A percentile compares a stretch with the other conserved stretches of the same genome.
These are phyloP conservation scores for Ogataea pignaliae DNA, from an alignment of 805 yeast species.

Conservation along the genomic window DNA sequence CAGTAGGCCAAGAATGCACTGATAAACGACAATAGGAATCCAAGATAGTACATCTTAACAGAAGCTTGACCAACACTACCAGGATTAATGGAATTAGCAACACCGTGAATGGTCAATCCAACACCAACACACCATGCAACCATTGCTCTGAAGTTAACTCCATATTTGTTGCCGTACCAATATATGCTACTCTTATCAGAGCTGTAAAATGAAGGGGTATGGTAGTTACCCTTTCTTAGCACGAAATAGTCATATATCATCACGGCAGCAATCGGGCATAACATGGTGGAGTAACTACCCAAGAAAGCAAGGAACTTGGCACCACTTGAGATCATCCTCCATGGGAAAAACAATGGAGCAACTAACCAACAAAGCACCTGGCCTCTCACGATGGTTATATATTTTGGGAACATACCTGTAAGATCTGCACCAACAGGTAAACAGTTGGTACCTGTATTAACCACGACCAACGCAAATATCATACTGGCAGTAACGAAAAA, in stretches of 20 bases:
- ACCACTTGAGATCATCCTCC: slow-evolving; percentile 10
- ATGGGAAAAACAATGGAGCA: slow-evolving; percentile 10
- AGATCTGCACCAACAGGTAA: slow-evolving; percentile 21
- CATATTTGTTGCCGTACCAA: slow-evolving; percentile 6
- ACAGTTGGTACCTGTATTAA: slow-evolving; percentile 22
- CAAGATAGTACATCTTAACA: slow-evolving; percentile 11
- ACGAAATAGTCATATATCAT: slow-evolving; percentile 13
- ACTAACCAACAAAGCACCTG: slow-evolving; percentile 11
- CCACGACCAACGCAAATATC: slow-evolving; percentile 19
- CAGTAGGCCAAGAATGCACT: slow-evolving; percentile 6
- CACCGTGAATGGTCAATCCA: slow-evolving; percentile 8
- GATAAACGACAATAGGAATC: slow-evolving; percentile 11
- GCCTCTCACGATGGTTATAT: slow-evolving; percentile 20
- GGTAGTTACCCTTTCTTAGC: slow-evolving; percentile 12
- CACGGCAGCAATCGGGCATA: slow-evolving; percentile 10
- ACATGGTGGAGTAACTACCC: slow-evolving; percentile 11
- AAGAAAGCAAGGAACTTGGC: slow-evolving; percentile 12
- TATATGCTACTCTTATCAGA: slow-evolving; percentile 2
- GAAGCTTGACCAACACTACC: slow-evolving; percentile 8
- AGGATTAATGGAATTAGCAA: slow-evolving; percentile 10
- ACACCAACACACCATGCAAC: slow-evolving; percentile 7
- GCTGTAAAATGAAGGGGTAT: slow-evolving; percentile 11
- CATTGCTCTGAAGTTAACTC: slow-evolving; percentile 4
- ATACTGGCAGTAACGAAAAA: slow-evolving; percentile 10
- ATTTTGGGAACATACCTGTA: slow-evolving; percentile 21